A percentile compares a stretch with the other conserved stretches of the same genome.
These are phyloP conservation scores for Fusarium sp. DNA, from an alignment of 2,329 filamentous ascomycete genomes.

Conservation along the genomic window DNA sequence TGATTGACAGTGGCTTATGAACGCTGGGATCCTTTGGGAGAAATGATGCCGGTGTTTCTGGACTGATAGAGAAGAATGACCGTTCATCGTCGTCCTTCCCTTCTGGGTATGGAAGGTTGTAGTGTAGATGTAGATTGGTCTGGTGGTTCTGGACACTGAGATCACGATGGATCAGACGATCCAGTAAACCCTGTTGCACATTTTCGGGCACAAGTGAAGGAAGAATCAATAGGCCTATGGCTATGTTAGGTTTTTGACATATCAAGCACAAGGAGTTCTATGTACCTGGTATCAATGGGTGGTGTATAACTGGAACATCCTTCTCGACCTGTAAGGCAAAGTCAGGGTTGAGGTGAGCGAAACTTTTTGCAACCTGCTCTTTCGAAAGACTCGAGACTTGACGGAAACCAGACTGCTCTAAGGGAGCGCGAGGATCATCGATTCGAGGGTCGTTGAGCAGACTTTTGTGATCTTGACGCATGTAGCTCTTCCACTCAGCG, in stretches of 20 bases:
- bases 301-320: constrained; percentile 67
- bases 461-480: constrained; percentile 64
- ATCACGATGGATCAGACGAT: constrained; percentile 79
- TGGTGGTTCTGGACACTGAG: constrained; percentile 77
- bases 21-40: constrained; percentile 74
- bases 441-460: constrained; percentile 66
- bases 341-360: constrained; percentile 52
- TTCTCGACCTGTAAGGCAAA: constrained; percentile 45
- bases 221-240: constrained; percentile 78
- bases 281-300: constrained; percentile 74
- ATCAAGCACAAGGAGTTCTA: neutral
- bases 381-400: constrained; percentile 55
- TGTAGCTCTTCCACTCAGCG: constrained; percentile 78
- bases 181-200: constrained; percentile 76
- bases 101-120: constrained; percentile 70
- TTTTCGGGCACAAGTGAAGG: constrained; percentile 76
- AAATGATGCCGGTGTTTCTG: constrained; percentile 64
- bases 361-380: constrained; percentile 55
- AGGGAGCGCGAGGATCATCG: constrained; percentile 59
- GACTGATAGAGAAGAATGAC: constrained; percentile 66
- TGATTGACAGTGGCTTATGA: constrained; percentile 78
- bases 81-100: constrained; percentile 35
- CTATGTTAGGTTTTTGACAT: neutral
- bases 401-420: constrained; percentile 56
- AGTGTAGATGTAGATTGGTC: constrained; percentile 91